Evolutionary conservation across 345 rosid species (phyloP).

Genomic region (Citrus inodora): DNA sequence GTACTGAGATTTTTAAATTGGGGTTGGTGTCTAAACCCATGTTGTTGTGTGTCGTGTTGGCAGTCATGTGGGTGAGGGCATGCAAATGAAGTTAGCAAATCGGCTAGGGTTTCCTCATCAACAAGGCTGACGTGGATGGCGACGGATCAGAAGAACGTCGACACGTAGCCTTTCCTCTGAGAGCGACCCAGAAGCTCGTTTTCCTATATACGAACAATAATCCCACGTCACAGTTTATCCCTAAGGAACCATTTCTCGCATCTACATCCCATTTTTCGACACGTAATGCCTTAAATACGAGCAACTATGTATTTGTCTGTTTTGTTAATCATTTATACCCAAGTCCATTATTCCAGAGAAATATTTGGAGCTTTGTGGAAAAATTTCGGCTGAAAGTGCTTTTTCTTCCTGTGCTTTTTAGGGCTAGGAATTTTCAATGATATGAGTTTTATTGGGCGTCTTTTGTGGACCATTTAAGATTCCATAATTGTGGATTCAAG

Average conservation of each 20-base stretch:
- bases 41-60: not conserved
- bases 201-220: not conserved
- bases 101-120: not conserved
- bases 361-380: not conserved
- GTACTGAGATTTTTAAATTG: not conserved
- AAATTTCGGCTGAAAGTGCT: not conserved
- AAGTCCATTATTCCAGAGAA: not conserved
- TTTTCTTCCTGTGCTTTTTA: not conserved
- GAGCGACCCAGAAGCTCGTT: not conserved
- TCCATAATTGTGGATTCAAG: not conserved
- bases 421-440: not conserved
- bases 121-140: not conserved
- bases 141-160: not conserved
- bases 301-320: not conserved
- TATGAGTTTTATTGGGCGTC: not conserved
- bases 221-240: not conserved
- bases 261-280: not conserved
- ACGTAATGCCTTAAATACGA: not conserved
- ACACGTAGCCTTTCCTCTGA: not conserved
- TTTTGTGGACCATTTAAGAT: not conserved
- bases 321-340: not conserved
- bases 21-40: not conserved
- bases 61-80: not conserved
- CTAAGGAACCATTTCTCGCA: not conserved
- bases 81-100: conserved; percentile 3